Evolutionary conservation across 306 rosid genomes (phyloP), one percentile per base, ranked within the genome.

Genomic region (Crataegus laevigata): DNA sequence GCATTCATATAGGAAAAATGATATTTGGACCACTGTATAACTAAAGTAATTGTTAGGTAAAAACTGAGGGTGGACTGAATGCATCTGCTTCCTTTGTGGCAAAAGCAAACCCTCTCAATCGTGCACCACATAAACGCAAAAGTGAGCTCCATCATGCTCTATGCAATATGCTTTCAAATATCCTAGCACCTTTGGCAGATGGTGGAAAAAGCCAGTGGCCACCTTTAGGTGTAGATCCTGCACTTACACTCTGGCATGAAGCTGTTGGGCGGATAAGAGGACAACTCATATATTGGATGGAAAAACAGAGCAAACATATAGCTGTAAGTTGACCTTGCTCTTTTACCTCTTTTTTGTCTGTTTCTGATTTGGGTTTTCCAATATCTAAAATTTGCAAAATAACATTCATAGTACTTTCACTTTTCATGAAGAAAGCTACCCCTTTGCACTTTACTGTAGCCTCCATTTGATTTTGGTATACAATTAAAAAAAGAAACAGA

Each of bases 31-130:
- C 50, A 69, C 69, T 81, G 63, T 82, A 78, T 89, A 76, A 75
- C 72, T n/a, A 65, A 68, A 68, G 78, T 79, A 68, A 72, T 73
- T 89, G 73, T 66, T 91, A 96, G 99, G 98, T 96, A 68, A 96
- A 92, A 85, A 90, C 97, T 4, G 99, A 92, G 87, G 99, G 98
- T 80, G 99, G 98, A 81, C 77, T 96, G 73, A 92, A 96, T 89
- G 99, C 99, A 55, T 96, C 99, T 32, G 99, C 99, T 38, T 96
- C 98, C 76, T 96, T 96, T 87, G 96, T 96, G 84, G 99, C 99
- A 71, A 96, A 96, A 92, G 99, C 99, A 73, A 92, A 92, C 76
- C 99, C 99, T 78, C 88, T 96, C 77, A 96, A 87, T 81, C 98
- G 99, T 50, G 84, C 90, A 75, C 93, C 99, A 45, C 96, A 90